Percentiles rank a stretch among this genome's conserved stretches.
phyloP scores from a whole-genome alignment of 805 yeast species.

The Saccharomycopsis guyanensis region DNA sequence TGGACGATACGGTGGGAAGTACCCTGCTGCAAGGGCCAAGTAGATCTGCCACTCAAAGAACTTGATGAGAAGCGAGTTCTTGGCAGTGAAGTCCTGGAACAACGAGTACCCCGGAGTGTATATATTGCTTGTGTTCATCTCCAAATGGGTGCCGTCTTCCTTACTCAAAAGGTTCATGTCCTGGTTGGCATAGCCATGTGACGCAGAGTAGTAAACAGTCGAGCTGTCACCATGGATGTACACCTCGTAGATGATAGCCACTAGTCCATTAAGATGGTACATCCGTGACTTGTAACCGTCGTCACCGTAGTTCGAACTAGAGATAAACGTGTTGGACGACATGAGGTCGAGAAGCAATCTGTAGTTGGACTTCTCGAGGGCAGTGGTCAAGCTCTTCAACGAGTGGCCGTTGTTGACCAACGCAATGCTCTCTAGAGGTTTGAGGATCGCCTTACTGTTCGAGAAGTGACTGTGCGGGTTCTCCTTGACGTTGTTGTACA shows the following conservation, averaged over 20 bases:
- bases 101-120: slow-evolving; percentile 9
- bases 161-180: background rate
- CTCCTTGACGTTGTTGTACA: background rate
- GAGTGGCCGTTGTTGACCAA: slow-evolving; percentile 3
- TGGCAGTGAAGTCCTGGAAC: slow-evolving; percentile 5
- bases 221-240: slow-evolving; percentile 10
- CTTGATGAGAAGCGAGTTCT: slow-evolving; percentile 14
- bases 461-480: slow-evolving; percentile 4
- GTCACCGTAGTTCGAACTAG: slow-evolving; percentile 7
- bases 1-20: slow-evolving; percentile 13
- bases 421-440: slow-evolving; percentile 9
- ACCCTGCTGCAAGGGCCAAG: slow-evolving; percentile 6
- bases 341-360: slow-evolving; percentile 9
- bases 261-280: slow-evolving; percentile 15
- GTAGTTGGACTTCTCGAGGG: slow-evolving; percentile 7
- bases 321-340: slow-evolving; percentile 10
- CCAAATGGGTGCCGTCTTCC: background rate
- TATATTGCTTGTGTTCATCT: background rate
- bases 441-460: background rate
- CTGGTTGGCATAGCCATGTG: background rate
- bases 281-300: slow-evolving; percentile 7
- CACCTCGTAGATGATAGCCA: slow-evolving; percentile 17
- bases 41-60: slow-evolving; percentile 20
- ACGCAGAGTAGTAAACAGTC: slow-evolving; percentile 1
- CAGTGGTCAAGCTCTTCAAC: slow-evolving; percentile 1